phyloP scores from a whole-genome alignment of 2,329 filamentous ascomycete species.

The Hortaea werneckii region DNA sequence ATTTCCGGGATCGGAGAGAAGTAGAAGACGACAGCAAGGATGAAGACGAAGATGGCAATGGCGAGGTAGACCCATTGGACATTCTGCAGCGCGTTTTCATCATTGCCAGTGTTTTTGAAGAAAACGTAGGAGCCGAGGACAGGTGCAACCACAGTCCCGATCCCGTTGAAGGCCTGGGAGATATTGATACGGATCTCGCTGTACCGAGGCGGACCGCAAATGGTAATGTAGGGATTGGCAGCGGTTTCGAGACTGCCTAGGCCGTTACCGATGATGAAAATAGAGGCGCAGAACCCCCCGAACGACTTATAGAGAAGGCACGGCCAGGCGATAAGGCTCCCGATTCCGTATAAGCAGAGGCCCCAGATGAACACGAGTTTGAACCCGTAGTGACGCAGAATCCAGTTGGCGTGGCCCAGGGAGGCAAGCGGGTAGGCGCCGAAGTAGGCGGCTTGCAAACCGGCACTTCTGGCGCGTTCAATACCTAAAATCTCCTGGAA shows the following conservation, averaged over 20 bases:
- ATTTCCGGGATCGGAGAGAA: constrained; percentile 46
- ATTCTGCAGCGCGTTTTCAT: constrained; percentile 42
- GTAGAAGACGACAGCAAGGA: constrained; percentile 49
- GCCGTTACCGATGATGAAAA: constrained; percentile 45
- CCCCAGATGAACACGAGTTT: constrained; percentile 41
- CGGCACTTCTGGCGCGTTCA: constrained; percentile 34
- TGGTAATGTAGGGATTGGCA: constrained; percentile 44
- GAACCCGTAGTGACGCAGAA: constrained; percentile 41
- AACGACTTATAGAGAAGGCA: constrained; percentile 46
- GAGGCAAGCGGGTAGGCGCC: constrained; percentile 41
- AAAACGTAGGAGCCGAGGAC: constrained; percentile 52
- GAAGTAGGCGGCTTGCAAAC: constrained; percentile 41
- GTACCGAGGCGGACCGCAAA: constrained; percentile 51
- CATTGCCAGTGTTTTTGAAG: constrained; percentile 45
- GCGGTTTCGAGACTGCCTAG: constrained; percentile 49
- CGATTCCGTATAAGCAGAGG: constrained; percentile 45
- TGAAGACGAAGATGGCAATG: constrained; percentile 50
- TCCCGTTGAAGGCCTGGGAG: constrained; percentile 48
- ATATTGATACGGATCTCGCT: constrained; percentile 50
- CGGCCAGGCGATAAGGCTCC: constrained; percentile 50
- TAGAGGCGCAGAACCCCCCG: constrained; percentile 50
- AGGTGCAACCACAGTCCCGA: constrained; percentile 49
- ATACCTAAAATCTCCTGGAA: constrained; percentile 37
- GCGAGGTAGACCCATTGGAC: constrained; percentile 58
- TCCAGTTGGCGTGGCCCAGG: constrained; percentile 38